Evolutionary conservation across 306 rosid genomes (phyloP).

Genomic region (Cucumis sativus): DNA sequence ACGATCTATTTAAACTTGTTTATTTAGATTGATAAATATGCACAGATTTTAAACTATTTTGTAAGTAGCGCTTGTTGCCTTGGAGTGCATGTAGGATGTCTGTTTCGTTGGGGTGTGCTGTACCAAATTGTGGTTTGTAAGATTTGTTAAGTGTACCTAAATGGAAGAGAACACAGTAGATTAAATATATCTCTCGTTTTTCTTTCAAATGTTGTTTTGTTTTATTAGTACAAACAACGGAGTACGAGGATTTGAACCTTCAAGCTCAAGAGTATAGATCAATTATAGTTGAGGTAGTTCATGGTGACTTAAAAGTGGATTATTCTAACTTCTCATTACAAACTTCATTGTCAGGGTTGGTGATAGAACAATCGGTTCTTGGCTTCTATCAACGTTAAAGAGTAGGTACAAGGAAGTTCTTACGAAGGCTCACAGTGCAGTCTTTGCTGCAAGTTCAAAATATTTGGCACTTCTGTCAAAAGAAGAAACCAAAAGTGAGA

Average conservation of each 20-base stretch:
- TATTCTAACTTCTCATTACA: neutral
- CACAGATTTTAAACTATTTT: neutral
- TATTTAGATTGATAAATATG: neutral
- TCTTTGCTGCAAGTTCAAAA: slow-evolving; percentile 59
- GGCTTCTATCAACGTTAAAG: slow-evolving; percentile 79
- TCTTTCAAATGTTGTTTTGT: neutral
- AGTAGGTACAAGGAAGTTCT: slow-evolving; percentile 79
- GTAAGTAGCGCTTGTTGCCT: neutral
- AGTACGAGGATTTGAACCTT: too few species aligned
- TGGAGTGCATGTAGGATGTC: neutral
- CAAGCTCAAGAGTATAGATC: too few species aligned
- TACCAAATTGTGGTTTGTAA: neutral
- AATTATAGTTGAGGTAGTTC: too few species aligned
- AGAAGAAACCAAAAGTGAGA: slow-evolving; percentile 76
- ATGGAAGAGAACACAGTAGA: neutral
- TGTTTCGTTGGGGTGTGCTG: neutral
- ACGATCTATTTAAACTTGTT: neutral
- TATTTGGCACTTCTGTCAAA: slow-evolving; percentile 47
- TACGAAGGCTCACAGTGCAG: slow-evolving; percentile 80
- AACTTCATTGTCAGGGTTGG: slow-evolving; percentile 48
- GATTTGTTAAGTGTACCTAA: neutral
- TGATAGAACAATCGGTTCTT: slow-evolving; percentile 64
- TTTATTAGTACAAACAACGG: too few species aligned
- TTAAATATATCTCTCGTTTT: neutral
- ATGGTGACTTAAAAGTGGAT: too few species aligned